phyloP scores from a whole-genome alignment of 2,329 filamentous ascomycete genomes.

The Tolypocladium sp. region DNA sequence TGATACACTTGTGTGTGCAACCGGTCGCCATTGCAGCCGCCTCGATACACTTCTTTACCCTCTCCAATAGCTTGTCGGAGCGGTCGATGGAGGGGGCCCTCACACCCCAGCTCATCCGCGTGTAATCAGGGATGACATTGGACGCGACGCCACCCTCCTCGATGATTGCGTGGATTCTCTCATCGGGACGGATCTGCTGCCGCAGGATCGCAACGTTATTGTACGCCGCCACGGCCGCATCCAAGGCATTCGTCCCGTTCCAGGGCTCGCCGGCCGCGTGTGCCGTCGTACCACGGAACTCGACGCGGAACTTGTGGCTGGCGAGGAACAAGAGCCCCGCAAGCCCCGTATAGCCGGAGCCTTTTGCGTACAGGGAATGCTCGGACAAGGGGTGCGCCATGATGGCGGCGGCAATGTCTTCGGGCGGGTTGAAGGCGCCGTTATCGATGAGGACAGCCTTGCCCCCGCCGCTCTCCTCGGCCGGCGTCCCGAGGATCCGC shows the following conservation, averaged over 20 bases:
- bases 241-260: constrained; percentile 27
- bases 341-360: constrained; percentile 8
- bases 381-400: constrained; percentile 16
- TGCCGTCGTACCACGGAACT: constrained; percentile 22
- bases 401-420: constrained; percentile 17
- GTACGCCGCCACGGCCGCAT: constrained; percentile 25
- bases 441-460: constrained; percentile 21
- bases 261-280: constrained; percentile 27
- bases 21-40: constrained; percentile 23
- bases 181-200: constrained; percentile 26
- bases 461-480: constrained; percentile 33
- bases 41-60: constrained; percentile 26
- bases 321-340: constrained; percentile 21
- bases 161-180: constrained; percentile 28
- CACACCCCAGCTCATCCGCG: constrained; percentile 28
- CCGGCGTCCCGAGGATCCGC: constrained; percentile 31
- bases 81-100: constrained; percentile 22
- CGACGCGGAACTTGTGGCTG: constrained; percentile 19
- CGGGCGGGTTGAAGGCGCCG: constrained; percentile 14
- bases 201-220: constrained; percentile 24
- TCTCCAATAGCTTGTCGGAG: constrained; percentile 14
- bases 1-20: constrained; percentile 23
- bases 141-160: constrained; percentile 22
- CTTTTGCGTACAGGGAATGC: neutral
- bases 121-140: constrained; percentile 30